A percentile compares a stretch with the other conserved stretches of the same genome.
phyloP scores from a whole-genome alignment of 2,329 filamentous ascomycete species.

The Fusarium clavum region DNA sequence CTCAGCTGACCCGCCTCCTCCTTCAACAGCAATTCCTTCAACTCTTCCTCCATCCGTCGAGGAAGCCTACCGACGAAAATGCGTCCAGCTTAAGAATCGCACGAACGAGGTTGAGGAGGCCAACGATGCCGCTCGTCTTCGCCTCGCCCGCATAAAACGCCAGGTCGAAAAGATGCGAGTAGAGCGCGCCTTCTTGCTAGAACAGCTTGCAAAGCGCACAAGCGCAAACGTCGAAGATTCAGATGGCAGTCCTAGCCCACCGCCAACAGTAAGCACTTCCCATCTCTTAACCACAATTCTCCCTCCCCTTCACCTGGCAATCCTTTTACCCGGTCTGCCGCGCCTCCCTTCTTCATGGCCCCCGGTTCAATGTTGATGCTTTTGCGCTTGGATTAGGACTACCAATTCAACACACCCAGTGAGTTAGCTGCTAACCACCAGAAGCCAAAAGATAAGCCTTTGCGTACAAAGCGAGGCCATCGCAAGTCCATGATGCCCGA shows the following conservation, averaged over 20 bases:
- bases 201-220: constrained; percentile 79
- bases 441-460: constrained; percentile 81
- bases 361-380: constrained; percentile 50
- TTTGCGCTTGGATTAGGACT: constrained; percentile 52
- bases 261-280: constrained; percentile 76
- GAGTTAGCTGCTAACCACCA: constrained; percentile 52
- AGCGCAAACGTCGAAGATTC: constrained; percentile 81
- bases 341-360: constrained; percentile 30
- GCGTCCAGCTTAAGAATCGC: constrained; percentile 91
- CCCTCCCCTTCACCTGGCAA: constrained; percentile 33
- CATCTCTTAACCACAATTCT: constrained; percentile 5
- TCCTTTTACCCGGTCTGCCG: constrained; percentile 27
- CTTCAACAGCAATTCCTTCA: constrained; percentile 63
- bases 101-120: constrained; percentile 92
- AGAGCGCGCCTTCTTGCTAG: constrained; percentile 80
- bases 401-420: constrained; percentile 48
- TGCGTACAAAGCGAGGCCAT: constrained; percentile 79
- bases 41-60: constrained; percentile 88
- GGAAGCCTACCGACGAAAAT: constrained; percentile 95
- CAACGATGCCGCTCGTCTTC: constrained; percentile 84
- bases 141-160: constrained; percentile 82
- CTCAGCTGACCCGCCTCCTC: constrained; percentile 52
- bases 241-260: constrained; percentile 82
- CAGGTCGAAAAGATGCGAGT: constrained; percentile 93
- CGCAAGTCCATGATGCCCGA: constrained; percentile 67